A percentile compares a stretch with the other conserved stretches of the same genome.
Conservation (phyloP, 164 flowering plant genomes). For the Berberis vulgaris region DNA sequence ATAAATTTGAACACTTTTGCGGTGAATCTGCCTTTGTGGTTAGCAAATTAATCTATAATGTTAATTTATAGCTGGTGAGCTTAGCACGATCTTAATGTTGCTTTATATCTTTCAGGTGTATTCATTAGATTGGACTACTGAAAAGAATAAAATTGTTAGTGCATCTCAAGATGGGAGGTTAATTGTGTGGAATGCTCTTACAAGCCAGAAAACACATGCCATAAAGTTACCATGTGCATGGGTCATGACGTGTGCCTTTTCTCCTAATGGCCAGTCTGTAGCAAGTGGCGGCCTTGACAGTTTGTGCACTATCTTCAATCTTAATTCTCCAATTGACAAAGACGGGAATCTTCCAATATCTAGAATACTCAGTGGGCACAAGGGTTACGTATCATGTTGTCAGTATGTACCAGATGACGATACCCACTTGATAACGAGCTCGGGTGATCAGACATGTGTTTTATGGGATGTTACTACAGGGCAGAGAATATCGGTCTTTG, state of each 20-base stretch:
- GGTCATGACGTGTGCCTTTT: conserved; percentile 98
- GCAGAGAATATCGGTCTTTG: conserved; percentile 82
- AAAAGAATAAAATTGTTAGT: conserved; percentile 87
- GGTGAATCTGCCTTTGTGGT: neutral
- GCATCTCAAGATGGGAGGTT: conserved; percentile 96
- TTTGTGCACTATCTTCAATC: conserved; percentile 82
- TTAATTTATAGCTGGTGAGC: neutral
- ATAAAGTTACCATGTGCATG: conserved; percentile 95
- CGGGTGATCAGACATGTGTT: conserved; percentile 94
- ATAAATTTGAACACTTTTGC: too few relatives aligned
- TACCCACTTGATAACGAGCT: conserved; percentile 75
- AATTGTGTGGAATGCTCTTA: conserved; percentile 95
- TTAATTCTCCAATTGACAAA: conserved; percentile 68
- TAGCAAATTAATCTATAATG: too few relatives aligned
- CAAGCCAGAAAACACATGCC: conserved; percentile 98
- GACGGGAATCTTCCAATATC: conserved; percentile 77
- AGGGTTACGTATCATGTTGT: conserved; percentile 89
- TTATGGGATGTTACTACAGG: conserved; percentile 97
- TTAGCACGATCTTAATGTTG: neutral
- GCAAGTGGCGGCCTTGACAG: conserved; percentile 99
- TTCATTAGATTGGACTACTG: conserved; percentile 88
- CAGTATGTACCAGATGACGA: conserved; percentile 93
- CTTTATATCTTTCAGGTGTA: conserved; percentile 48
- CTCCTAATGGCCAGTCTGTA: conserved; percentile 92
- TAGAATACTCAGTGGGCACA: conserved; percentile 78